phyloP scores from a whole-genome alignment of 768 basidiomycete species.

The Suillus alpinus region DNA sequence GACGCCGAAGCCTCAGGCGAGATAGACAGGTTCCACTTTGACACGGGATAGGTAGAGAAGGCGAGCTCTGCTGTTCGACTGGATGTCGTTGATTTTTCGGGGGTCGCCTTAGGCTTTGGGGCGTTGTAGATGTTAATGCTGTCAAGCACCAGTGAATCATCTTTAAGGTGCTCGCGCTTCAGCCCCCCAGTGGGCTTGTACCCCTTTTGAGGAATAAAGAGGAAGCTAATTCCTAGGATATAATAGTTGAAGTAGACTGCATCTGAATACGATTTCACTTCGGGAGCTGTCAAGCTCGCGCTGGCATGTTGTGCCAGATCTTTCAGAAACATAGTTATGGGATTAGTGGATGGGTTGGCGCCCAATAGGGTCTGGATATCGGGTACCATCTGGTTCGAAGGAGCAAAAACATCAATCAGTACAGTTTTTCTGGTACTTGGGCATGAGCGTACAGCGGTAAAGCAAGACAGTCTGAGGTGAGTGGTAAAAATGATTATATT shows the following conservation, averaged over 20 bases:
- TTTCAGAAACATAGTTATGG: slow-evolving; percentile 42
- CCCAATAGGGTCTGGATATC: slow-evolving; percentile 46
- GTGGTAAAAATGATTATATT: too few relatives aligned
- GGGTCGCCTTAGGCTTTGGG: slow-evolving; percentile 28
- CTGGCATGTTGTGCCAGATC: slow-evolving; percentile 21
- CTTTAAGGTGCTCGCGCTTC: slow-evolving; percentile 43
- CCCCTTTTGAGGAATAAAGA: slow-evolving; percentile 64
- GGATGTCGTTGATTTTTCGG: slow-evolving; percentile 32
- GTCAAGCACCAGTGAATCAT: slow-evolving; percentile 56
- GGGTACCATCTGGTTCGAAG: slow-evolving; percentile 10
- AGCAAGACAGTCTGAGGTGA: neutral
- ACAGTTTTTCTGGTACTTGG: neutral
- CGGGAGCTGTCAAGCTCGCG: slow-evolving; percentile 35
- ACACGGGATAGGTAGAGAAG: slow-evolving; percentile 56
- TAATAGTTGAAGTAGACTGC: slow-evolving; percentile 86
- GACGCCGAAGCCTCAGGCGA: slow-evolving; percentile 15
- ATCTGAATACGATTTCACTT: slow-evolving; percentile 80
- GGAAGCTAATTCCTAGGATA: slow-evolving; percentile 75
- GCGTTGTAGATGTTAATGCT: slow-evolving; percentile 84
- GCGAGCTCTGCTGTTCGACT: slow-evolving; percentile 46
- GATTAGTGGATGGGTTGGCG: slow-evolving; percentile 44
- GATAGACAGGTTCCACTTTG: slow-evolving; percentile 51
- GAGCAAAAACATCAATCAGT: neutral
- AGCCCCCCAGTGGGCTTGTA: slow-evolving; percentile 55
- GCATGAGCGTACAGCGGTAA: neutral